Evolutionary conservation across 1,284 basidiomycete genomes (phyloP).

Genomic region (Malassezia japonica): DNA sequence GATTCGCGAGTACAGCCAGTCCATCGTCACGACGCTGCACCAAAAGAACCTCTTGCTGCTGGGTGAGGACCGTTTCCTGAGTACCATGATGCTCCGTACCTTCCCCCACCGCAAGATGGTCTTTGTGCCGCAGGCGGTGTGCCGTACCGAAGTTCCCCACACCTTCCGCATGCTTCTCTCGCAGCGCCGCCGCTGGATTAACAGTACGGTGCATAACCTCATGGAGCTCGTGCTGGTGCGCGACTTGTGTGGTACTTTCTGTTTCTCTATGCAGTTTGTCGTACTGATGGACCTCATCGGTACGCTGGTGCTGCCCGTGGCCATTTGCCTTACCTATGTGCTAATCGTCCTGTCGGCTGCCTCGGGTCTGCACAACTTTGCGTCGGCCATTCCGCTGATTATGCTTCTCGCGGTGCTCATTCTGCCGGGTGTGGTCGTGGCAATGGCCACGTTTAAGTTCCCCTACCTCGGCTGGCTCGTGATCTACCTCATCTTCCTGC

Average conservation of each 20-base stretch:
- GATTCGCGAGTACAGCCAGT: constrained; percentile 91
- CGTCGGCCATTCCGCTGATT: constrained; percentile 86
- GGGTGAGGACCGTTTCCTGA: constrained; percentile 97
- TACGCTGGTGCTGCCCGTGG: constrained; percentile 86
- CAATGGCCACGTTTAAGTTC: constrained; percentile 86
- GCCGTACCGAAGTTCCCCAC: constrained; percentile 90
- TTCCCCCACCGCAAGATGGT: constrained; percentile 96
- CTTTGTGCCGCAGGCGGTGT: constrained; percentile 91
- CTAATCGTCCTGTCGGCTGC: constrained; percentile 71
- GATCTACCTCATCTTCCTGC: constrained; percentile 65
- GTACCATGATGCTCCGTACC: constrained; percentile 59
- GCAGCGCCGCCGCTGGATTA: constrained; percentile 97
- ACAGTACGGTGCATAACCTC: constrained; percentile 96
- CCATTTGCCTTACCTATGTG: constrained; percentile 80
- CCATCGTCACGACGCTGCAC: constrained; percentile 82
- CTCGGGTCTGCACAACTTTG: constrained; percentile 70
- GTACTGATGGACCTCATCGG: constrained; percentile 97
- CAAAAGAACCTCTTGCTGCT: constrained; percentile 94
- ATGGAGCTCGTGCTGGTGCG: constrained; percentile 97
- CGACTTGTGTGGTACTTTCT: constrained; percentile 62
- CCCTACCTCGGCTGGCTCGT: constrained; percentile 97
- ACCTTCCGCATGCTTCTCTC: constrained; percentile 86
- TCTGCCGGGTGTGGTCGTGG: constrained; percentile 80
- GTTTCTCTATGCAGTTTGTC: constrained; percentile 67
- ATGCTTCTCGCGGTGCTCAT: constrained; percentile 82